A percentile compares a stretch with the other conserved stretches of the same genome.
Conservation (phyloP, 192 early-diverging fungal genomes). For the Coemansia sp. region DNA sequence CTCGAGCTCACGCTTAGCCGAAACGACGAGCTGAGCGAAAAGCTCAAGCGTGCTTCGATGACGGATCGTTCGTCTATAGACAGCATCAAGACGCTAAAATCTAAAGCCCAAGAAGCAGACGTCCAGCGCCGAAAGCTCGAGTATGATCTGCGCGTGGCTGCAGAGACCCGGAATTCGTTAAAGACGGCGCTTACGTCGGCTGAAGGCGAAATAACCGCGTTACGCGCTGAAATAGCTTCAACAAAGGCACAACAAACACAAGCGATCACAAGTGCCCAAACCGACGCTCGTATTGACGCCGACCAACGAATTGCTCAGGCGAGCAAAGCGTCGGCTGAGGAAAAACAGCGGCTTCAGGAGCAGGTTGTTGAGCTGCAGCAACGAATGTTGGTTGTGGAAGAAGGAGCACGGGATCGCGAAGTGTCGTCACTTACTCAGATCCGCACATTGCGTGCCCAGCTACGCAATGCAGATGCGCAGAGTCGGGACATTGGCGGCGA, state of each 20-base stretch:
- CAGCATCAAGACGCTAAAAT: constrained; percentile 18
- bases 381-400: constrained; percentile 33
- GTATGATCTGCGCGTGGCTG: constrained; percentile 17
- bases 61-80: constrained; percentile 33
- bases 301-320: constrained; percentile 37
- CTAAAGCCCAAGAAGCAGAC: constrained; percentile 16
- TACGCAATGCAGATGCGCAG: constrained; percentile 34
- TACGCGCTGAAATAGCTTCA: constrained; percentile 20
- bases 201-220: constrained; percentile 13
- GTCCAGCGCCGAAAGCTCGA: constrained; percentile 30
- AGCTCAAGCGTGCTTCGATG: constrained; percentile 15
- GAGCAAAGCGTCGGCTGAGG: constrained; percentile 7
- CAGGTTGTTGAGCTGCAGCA: constrained; percentile 47
- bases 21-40: constrained; percentile 52
- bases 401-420: constrained; percentile 41
- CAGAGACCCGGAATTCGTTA: constrained; percentile 30
- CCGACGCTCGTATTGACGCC: constrained; percentile 26
- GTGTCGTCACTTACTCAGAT: constrained; percentile 37
- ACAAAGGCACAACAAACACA: constrained; percentile 7
- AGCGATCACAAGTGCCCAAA: constrained; percentile 17
- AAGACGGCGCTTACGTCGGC: constrained; percentile 23
- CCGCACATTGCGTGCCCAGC: constrained; percentile 35
- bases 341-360: constrained; percentile 46
- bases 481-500: constrained; percentile 32
- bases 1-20: constrained; percentile 50